Evolutionary conservation across 495 filamentous ascomycete species (phyloP).

Genomic region (Peziza echinospora): DNA sequence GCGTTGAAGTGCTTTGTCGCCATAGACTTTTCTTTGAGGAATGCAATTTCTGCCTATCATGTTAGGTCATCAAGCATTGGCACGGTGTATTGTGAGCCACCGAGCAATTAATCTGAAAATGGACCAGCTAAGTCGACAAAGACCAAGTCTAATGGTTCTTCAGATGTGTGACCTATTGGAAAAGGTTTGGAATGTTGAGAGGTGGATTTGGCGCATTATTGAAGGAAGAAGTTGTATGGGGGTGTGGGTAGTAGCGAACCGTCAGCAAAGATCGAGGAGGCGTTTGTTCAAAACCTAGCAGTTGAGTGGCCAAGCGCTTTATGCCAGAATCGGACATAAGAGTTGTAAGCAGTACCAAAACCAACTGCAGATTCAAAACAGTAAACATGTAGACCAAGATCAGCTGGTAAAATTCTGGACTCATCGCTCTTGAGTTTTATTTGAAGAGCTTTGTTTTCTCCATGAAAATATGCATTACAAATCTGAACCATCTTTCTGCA

Average conservation of each 20-base stretch:
- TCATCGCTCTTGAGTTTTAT: background rate
- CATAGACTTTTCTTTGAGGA: slow-evolving; percentile 2
- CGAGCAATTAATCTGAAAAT: background rate
- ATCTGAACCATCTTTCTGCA: background rate
- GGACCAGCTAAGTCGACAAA: background rate
- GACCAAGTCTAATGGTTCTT: no score
- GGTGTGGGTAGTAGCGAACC: background rate
- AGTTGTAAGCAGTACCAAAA: background rate
- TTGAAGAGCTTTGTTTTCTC: background rate
- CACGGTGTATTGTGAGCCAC: background rate
- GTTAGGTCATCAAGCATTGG: slow-evolving; percentile 1
- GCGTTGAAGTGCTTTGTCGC: background rate
- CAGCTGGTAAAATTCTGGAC: background rate
- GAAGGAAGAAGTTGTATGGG: background rate
- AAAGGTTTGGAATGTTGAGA: background rate
- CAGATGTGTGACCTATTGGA: background rate
- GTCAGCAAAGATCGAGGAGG: background rate
- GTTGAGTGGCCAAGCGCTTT: background rate
- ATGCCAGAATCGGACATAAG: background rate
- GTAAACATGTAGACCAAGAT: background rate
- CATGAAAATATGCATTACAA: background rate
- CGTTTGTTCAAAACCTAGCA: background rate
- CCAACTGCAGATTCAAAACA: background rate
- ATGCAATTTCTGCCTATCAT: background rate
- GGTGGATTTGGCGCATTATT: background rate